Base-by-base conservation (phyloP, 2,329 filamentous ascomycete genomes). In the Trichophyton simii region DNA sequence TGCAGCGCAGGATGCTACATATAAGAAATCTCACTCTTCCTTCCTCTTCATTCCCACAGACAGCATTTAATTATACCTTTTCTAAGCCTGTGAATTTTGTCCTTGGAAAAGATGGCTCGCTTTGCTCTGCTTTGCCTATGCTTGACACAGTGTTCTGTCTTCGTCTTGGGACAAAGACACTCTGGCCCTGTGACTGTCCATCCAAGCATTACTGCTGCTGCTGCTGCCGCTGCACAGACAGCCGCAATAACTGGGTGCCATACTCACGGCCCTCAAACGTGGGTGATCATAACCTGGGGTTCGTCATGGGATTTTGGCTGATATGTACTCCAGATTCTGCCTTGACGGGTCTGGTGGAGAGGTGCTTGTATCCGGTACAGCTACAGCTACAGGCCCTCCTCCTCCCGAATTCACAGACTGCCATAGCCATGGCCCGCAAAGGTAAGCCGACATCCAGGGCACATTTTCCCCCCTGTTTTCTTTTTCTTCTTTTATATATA, bases 391-490 rank as follows among this genome's bases (percentile, higher is more conserved):
- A 1, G 78, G 78, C 54, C 79, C 80, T 57, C 71, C 83, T 18
- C 83, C 86, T 0, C 75, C 84, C 0, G 73, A 80, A 59, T 88
- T 84, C 67, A 87, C 84, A 0, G 82, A 73, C 60, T 89, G 87
- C 68, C 86, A 89, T 69, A 67, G 73, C 0, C 85, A 89, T 71
- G 84, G 76, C 15, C 67, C 71, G 2, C 78, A 84, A 54, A 78
- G 78, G 83, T 87, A 75, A 67, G 80, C 71, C 3, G 11, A 13
- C 34, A 15, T 57, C 63, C n/a, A 34, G 6, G 5, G 4, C 15
- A 28, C 13, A 58, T 34, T 20, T 22, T 20, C 25, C 25, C 25
- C 3, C 25, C 25, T 42, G 4, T 13, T n/a, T 3, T 18, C 18
- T n/a, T 36, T 15, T 20, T 36, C 36, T 25, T 22, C 2, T 52